Conservation (phyloP, 2,329 filamentous ascomycete species). For the Remersonia thermophila region DNA sequence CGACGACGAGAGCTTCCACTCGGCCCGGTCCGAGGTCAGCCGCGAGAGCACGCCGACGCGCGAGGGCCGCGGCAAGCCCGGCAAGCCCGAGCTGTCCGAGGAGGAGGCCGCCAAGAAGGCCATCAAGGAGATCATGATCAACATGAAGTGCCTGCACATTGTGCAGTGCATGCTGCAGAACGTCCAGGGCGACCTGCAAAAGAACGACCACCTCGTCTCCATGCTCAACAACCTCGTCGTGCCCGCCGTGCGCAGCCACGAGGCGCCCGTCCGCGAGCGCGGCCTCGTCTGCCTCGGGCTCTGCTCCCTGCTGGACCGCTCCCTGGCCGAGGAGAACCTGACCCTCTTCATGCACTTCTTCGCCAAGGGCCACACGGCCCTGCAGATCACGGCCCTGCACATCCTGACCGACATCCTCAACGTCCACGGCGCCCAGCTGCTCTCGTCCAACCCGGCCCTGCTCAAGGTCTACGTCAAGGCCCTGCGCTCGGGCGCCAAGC, state of each 20-base stretch:
- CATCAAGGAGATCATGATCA: constrained; percentile 84
- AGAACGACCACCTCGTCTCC: constrained; percentile 84
- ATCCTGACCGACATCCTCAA: constrained; percentile 89
- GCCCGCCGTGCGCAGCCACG: constrained; percentile 84
- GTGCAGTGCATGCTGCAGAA: constrained; percentile 96
- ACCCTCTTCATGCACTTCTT: constrained; percentile 93
- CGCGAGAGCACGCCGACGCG: constrained; percentile 44
- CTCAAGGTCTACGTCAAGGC: constrained; percentile 79
- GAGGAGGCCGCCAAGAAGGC: constrained; percentile 63
- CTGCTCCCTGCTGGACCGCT: constrained; percentile 82
- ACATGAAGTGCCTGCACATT: constrained; percentile 96
- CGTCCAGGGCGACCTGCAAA: constrained; percentile 73
- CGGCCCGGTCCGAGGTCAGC: constrained; percentile 75
- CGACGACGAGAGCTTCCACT: constrained; percentile 84
- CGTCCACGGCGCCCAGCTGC: constrained; percentile 70
- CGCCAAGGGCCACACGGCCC: constrained; percentile 74
- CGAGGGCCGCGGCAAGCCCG: constrained; percentile 21
- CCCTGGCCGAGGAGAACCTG: constrained; percentile 83
- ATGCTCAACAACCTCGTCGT: constrained; percentile 97
- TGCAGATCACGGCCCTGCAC: constrained; percentile 83
- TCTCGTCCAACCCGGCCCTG: constrained; percentile 54
- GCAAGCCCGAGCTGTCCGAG: constrained; percentile 39
- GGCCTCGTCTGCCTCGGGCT: constrained; percentile 82
- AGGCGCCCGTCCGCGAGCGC: constrained; percentile 82
- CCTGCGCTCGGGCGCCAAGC: constrained; percentile 57